These are phyloP conservation scores for Talinum fruticosum DNA, from an alignment of 148 eudicot species.

Conservation along the genomic window DNA sequence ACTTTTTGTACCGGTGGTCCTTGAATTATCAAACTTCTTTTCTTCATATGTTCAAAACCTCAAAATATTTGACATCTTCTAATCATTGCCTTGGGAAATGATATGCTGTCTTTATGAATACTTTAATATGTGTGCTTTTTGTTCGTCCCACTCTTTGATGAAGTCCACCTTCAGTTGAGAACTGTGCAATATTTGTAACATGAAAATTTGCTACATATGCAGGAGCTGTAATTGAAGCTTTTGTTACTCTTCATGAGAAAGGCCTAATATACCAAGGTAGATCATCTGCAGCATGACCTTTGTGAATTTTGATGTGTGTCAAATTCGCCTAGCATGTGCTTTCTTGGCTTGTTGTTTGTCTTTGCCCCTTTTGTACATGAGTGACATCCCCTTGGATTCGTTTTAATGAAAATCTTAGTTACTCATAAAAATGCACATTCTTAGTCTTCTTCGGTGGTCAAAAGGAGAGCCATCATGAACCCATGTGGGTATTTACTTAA, in stretches of 20 bases:
- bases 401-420: too few species aligned
- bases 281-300: background rate
- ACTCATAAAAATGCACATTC: too few species aligned
- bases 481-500: too few species aligned
- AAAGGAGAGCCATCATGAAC: too few species aligned
- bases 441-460: too few species aligned
- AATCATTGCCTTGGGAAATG: background rate
- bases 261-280: conserved; percentile 95
- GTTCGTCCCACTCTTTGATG: background rate
- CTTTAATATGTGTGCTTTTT: background rate
- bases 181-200: conserved; percentile 3
- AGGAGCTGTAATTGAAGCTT: conserved; percentile 96
- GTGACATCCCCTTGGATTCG: too few species aligned
- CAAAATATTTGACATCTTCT: background rate
- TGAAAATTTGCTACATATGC: conserved; percentile 27
- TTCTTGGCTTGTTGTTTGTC: too few species aligned
- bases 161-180: background rate
- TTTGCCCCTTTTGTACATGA: too few species aligned
- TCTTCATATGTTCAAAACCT: background rate
- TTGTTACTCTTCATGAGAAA: conserved; percentile 96
- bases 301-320: background rate
- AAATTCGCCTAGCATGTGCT: conserved; percentile 1
- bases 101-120: background rate
- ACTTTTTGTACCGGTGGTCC: background rate
- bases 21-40: background rate